Evolutionary conservation across 495 filamentous ascomycete species (phyloP).

Genomic region (Neurospora tetraspora): DNA sequence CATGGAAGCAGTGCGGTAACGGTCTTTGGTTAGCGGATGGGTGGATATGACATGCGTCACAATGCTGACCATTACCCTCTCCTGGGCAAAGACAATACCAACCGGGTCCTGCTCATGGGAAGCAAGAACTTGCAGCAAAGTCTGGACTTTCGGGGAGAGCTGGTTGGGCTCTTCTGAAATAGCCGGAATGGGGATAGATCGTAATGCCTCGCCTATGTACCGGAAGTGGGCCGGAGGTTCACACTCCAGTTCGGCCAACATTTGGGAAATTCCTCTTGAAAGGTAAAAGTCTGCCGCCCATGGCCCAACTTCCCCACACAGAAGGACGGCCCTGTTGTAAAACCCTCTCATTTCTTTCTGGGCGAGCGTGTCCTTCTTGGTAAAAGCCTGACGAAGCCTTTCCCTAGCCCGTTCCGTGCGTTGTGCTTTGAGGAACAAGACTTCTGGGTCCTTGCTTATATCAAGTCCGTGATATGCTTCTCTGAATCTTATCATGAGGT

Average conservation of each 20-base stretch:
- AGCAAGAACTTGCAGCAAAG: constrained; percentile 42
- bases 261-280: constrained; percentile 40
- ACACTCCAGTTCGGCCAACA: constrained; percentile 20
- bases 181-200: constrained; percentile 28
- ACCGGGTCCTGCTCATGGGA: constrained; percentile 40
- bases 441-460: constrained; percentile 60
- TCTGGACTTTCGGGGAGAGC: constrained; percentile 44
- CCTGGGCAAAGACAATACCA: constrained; percentile 71
- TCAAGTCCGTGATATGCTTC: constrained; percentile 38
- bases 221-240: constrained; percentile 13
- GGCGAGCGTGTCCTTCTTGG: constrained; percentile 50
- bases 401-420: constrained; percentile 22
- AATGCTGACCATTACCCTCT: constrained; percentile 59
- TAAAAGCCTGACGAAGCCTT: constrained; percentile 37
- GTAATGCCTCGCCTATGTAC: constrained; percentile 49
- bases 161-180: constrained; percentile 14
- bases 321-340: constrained; percentile 33
- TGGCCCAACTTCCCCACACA: constrained; percentile 58
- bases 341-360: constrained; percentile 54
- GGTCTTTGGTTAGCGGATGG: constrained; percentile 46
- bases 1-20: constrained; percentile 54
- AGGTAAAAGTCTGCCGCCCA: constrained; percentile 72
- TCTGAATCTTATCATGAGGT: constrained; percentile 24
- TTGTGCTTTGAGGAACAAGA: constrained; percentile 40
- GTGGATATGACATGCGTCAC: constrained; percentile 54